These are phyloP conservation scores for Penicillium soppii DNA, from an alignment of 495 filamentous ascomycete species.

Conservation along the genomic window DNA sequence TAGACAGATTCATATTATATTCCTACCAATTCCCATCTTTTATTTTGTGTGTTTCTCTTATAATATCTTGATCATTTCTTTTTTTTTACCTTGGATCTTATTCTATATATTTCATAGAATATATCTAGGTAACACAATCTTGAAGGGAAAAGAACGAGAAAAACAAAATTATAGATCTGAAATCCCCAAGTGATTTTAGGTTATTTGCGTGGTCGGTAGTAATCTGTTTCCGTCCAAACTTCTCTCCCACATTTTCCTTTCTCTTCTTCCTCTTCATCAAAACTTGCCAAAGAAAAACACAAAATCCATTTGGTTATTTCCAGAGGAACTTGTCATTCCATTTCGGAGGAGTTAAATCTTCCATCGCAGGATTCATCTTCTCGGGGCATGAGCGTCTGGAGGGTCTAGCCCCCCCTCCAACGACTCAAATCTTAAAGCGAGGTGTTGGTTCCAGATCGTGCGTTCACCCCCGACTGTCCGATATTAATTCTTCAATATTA, in stretches of 20 bases:
- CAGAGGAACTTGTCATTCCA: no score
- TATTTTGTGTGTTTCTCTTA: not conserved
- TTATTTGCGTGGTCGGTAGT: constrained; percentile 4
- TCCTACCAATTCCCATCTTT: constrained; percentile 1
- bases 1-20: constrained; percentile 1
- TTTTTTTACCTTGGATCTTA: not conserved
- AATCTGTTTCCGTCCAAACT: constrained; percentile 6
- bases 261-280: constrained; percentile 1
- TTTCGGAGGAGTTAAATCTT: not conserved
- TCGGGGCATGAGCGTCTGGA: constrained; percentile 31
- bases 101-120: no score
- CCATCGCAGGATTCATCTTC: constrained; percentile 7
- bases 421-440: constrained; percentile 11
- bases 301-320: no score
- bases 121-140: no score
- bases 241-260: not conserved
- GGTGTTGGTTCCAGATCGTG: constrained; percentile 13
- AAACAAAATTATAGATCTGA: no score
- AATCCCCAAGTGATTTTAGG: no score
- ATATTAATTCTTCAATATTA: no score
- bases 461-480: constrained; percentile 6
- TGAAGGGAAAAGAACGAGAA: no score
- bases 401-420: constrained; percentile 35
- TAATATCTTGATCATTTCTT: not conserved
- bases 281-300: no score